phyloP scores from a whole-genome alignment of 1,139 yeast genomes.

The Yamadazyma dendronema region DNA sequence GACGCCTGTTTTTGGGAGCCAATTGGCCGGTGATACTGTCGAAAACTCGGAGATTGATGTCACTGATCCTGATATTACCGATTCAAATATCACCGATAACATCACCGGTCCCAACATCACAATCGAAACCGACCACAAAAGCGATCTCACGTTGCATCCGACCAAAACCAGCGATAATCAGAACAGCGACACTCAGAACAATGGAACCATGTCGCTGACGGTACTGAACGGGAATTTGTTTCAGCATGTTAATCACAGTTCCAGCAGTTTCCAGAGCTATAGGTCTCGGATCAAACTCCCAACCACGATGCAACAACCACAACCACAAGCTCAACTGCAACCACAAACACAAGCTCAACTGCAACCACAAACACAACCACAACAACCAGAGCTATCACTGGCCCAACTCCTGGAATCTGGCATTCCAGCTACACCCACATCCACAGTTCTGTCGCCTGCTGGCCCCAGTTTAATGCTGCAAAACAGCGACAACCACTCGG shows the following conservation, averaged over 20 bases:
- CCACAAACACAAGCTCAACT: background rate
- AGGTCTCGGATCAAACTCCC: conserved; percentile 37
- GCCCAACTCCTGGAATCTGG: background rate
- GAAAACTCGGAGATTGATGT: background rate
- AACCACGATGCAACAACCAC: conserved; percentile 15
- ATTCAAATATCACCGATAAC: background rate
- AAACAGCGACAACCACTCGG: too few relatives aligned
- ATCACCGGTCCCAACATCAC: background rate
- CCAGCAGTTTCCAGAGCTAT: conserved; percentile 29
- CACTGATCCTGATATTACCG: background rate
- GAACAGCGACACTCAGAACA: too few relatives aligned
- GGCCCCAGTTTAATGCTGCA: too few relatives aligned
- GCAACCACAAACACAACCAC: too few relatives aligned
- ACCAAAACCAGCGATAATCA: conserved; percentile 3
- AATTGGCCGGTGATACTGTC: background rate
- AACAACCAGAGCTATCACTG: too few relatives aligned
- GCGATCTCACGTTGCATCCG: background rate
- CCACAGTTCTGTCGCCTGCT: background rate
- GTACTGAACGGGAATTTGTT: too few relatives aligned
- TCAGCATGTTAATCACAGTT: conserved; percentile 21
- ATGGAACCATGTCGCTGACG: too few relatives aligned
- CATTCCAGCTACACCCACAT: background rate
- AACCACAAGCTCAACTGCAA: conserved; percentile 8
- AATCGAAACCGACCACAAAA: background rate
- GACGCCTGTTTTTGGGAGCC: conserved; percentile 1